These are phyloP conservation scores for Eucalyptus tenuipes DNA, from an alignment of 345 rosid species.

Conservation along the genomic window DNA sequence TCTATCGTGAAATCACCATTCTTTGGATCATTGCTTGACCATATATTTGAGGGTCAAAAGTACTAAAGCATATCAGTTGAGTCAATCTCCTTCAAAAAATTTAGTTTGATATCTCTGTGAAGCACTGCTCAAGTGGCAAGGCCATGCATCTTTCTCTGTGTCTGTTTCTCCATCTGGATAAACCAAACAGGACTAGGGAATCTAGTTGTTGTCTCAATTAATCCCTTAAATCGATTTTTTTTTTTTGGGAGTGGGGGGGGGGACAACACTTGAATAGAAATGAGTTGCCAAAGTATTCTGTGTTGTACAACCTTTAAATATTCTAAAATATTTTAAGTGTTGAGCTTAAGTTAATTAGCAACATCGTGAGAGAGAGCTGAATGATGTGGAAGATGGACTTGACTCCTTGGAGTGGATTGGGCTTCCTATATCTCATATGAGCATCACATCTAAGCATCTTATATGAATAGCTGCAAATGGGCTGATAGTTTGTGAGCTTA, in stretches of 20 bases:
- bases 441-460: background rate
- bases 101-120: background rate
- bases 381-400: background rate
- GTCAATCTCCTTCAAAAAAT: background rate
- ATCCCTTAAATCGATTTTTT: background rate
- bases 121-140: background rate
- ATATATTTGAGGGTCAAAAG: background rate
- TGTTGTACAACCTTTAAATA: background rate
- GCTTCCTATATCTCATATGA: background rate
- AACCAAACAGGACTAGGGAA: background rate
- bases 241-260: too few relatives aligned
- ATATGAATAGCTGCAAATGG: background rate
- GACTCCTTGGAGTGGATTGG: background rate
- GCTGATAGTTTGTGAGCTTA: background rate
- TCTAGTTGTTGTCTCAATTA: background rate
- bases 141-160: background rate
- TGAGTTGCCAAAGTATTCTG: background rate
- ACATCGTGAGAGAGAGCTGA: background rate
- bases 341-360: background rate
- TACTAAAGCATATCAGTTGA: background rate
- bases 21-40: background rate
- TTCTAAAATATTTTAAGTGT: background rate
- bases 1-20: background rate
- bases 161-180: background rate
- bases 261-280: background rate